Evolutionary conservation across 2,329 filamentous ascomycete species (phyloP), one percentile per base, ranked within the genome.

Genomic region (Nothopassalora personata): DNA sequence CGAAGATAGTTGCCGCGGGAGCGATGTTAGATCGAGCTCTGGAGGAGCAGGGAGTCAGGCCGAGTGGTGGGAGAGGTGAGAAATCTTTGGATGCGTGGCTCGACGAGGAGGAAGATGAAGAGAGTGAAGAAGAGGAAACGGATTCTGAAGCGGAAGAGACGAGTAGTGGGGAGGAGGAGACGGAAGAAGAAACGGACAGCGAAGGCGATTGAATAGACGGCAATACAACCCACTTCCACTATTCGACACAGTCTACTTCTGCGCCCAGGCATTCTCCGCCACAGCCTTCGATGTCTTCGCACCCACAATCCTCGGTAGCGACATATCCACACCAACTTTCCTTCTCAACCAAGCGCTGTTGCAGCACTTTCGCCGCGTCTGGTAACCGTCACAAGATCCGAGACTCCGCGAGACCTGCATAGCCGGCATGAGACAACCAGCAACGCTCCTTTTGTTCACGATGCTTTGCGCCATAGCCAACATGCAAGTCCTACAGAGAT

Each of bases 21-120:
- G 83, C 87, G 61, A 82, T 78, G 68, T 74, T 91, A 47, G 87
- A 90, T 65, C 82, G 82, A 23, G 83, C 81, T 1, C 76, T 76
- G 55, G 68, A 74, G 71, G 64, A 74, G 65, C 69, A 11, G 74
- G 74, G 8, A 74, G 71, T 43, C 82, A 76, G 67, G 73, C 76
- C 13, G 86, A 86, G 83, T 0, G 66, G 66, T 53, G 68, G 64
- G 13, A 60, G 69, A 15, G 86, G 86, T 54, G 84, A 85, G 45
- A 96, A 96, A 81, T 90, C 87, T 19, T 77, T 99, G 62, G 91
- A 97, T 76, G 91, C 96, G 72, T 97, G 94, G 92, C 79, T 97
- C 58, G 91, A 87, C 4, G 89, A 91, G 69, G 83, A 80, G 1
- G 82, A 82, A 10, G 79, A 80, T 9, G 79, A 79, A 27, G 80